Conservation (phyloP, 2,329 filamentous ascomycete genomes). For the Paraphoma sp. region DNA sequence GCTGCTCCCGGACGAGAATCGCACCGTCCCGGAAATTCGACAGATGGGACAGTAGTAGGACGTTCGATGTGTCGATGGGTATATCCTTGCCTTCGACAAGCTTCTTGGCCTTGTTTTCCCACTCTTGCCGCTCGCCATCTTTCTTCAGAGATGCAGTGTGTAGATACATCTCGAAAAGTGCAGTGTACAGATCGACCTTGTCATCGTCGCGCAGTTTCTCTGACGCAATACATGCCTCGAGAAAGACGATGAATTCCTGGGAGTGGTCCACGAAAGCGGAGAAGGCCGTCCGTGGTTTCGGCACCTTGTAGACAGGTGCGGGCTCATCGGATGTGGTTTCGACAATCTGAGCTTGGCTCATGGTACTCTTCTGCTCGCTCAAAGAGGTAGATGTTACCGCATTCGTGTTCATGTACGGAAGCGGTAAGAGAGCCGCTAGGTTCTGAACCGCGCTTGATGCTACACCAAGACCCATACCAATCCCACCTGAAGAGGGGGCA, state of each 20-base stretch:
- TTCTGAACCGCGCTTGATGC: conserved; percentile 84
- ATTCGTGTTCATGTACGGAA: conserved; percentile 81
- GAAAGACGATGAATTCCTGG: conserved; percentile 87
- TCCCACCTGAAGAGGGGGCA: conserved; percentile 51
- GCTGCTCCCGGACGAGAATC: conserved; percentile 90
- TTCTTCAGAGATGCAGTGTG: conserved; percentile 82
- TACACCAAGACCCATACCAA: conserved; percentile 48
- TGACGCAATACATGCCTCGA: conserved; percentile 84
- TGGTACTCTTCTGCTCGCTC: conserved; percentile 59
- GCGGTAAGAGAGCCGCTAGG: conserved; percentile 78
- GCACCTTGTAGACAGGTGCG: conserved; percentile 72
- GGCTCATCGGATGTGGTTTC: conserved; percentile 61
- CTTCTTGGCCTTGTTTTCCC: conserved; percentile 89
- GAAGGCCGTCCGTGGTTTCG: conserved; percentile 87
- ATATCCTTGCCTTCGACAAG: conserved; percentile 80
- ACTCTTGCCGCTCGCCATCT: conserved; percentile 73
- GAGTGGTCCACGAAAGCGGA: conserved; percentile 96
- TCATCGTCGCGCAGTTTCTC: conserved; percentile 74
- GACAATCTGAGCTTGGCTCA: conserved; percentile 61
- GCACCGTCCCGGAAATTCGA: conserved; percentile 90
- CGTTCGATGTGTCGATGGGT: conserved; percentile 92
- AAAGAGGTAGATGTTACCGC: conserved; percentile 62
- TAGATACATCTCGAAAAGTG: conserved; percentile 97
- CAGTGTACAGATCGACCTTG: conserved; percentile 87
- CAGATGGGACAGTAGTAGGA: conserved; percentile 89